These are phyloP conservation scores for Rhododendron vialii DNA, from an alignment of 148 eudicot species.

Conservation along the genomic window DNA sequence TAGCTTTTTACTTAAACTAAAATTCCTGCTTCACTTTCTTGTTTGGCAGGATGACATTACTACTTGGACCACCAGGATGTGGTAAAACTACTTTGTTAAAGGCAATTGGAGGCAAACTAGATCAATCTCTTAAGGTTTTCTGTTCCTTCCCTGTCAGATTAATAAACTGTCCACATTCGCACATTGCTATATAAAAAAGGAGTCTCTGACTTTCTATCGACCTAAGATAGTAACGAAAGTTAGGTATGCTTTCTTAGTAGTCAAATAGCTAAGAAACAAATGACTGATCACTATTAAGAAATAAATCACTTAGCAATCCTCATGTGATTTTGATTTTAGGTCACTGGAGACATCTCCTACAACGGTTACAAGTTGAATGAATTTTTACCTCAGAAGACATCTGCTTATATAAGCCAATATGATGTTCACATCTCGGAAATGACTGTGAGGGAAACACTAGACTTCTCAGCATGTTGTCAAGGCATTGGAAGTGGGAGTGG, in stretches of 20 bases:
- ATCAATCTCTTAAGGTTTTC: slow-evolving; percentile 56
- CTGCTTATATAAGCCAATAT: slow-evolving; percentile 78
- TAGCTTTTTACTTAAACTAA: too few relatives aligned
- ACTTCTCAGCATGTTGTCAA: slow-evolving; percentile 73
- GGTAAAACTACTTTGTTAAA: slow-evolving; percentile 76
- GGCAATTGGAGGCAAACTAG: slow-evolving; percentile 72
- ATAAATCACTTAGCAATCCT: not conserved
- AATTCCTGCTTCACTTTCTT: too few relatives aligned
- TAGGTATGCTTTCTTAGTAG: too few relatives aligned
- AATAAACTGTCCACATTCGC: too few relatives aligned
- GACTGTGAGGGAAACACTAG: slow-evolving; percentile 77
- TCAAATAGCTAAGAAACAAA: too few relatives aligned
- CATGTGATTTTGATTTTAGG: slow-evolving; percentile 20
- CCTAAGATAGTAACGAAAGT: too few relatives aligned
- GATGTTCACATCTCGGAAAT: slow-evolving; percentile 81
- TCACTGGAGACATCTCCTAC: slow-evolving; percentile 63
- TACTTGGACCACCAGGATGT: slow-evolving; percentile 89
- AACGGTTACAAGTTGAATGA: slow-evolving; percentile 61
- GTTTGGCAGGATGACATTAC: slow-evolving; percentile 51
- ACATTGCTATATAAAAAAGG: too few relatives aligned
- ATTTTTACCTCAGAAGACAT: slow-evolving; percentile 70
- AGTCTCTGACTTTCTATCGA: too few relatives aligned
- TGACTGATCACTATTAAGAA: not conserved
- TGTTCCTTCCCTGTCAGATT: not conserved
- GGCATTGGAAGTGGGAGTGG: slow-evolving; percentile 76